Percentiles rank a stretch among this genome's conserved stretches.
phyloP scores from a whole-genome alignment of 768 basidiomycete genomes.

The Auricularia sp. region DNA sequence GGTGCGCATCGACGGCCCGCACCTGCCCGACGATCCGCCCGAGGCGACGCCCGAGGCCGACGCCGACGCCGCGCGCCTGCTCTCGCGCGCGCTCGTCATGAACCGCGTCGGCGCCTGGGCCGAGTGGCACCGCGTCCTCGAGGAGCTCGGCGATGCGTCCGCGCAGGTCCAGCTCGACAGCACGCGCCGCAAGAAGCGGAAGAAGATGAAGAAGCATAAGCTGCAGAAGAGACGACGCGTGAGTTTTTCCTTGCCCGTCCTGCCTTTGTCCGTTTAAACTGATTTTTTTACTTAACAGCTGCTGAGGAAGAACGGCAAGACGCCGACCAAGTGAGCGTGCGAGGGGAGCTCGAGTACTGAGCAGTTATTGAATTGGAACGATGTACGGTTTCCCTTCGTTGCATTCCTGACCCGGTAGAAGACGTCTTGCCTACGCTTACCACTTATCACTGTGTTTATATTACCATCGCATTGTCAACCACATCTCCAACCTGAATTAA shows the following conservation, averaged over 20 bases:
- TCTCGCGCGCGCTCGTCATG: not conserved
- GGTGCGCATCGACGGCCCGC: not conserved
- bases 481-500: not conserved
- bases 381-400: not conserved
- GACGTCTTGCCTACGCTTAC: not conserved
- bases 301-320: not conserved
- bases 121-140: not conserved
- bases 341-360: too few relatives aligned
- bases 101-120: slow-evolving; percentile 1
- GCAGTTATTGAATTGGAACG: not conserved
- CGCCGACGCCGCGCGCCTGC: not conserved
- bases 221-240: not conserved
- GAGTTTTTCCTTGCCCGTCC: not conserved
- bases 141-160: not conserved
- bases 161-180: not conserved
- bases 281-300: not conserved
- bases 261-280: not conserved
- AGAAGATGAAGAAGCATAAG: slow-evolving; percentile 4
- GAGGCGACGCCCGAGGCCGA: not conserved
- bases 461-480: not conserved
- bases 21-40: not conserved
- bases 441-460: not conserved
- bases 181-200: not conserved
- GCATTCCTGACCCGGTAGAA: not conserved
- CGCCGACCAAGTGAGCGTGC: not conserved